Base-by-base conservation (phyloP, 371 early-diverging fungal species). In the Phascolomyces articulosus region DNA sequence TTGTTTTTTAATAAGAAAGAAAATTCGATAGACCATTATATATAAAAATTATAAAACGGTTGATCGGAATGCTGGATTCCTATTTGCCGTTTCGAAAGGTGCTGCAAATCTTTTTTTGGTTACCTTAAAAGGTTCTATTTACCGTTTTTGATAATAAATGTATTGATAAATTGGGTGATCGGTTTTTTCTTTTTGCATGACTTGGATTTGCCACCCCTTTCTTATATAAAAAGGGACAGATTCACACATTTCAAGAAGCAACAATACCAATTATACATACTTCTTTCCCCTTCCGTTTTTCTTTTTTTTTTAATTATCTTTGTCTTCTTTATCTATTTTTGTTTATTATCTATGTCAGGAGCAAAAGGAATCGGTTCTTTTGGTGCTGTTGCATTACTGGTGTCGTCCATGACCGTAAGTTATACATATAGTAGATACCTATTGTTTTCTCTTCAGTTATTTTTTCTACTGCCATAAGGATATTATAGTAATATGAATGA, bases 381-480 rank as follows among this genome's bases (percentile, higher is more conserved):
- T 57, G 79, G 79, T 38, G 74, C 74, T 53, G 65, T 67, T 9
- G 72, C 79, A 20, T 57, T 79, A 4, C 64, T 79, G 16, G 79
- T 79, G 10, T 79, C 79, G 1, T 79, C 79, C 18, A 76, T 79
- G 69, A 79, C 79, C 21, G 79, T 79, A 79, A 55, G 69, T 40
- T 16, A n/a, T 21, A 34, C n/a, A n/a, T 18, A 48, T 16, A 7
- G 13, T 38, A 18, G 15, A 16, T 41, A 41, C 41, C 4, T 4
- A 4, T 13, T 16, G 4, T 1, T 15, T 7, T 44, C 44, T 44
- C 16, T n/a, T n/a, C 34, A 34, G 34, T 34, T 34, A 34, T 34
- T 34, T 34, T n/a, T n/a, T n/a, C n/a, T n/a, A n/a, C n/a, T n/a
- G n/a, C n/a, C n/a, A n/a, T n/a, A n/a, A n/a, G n/a, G n/a, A n/a